phyloP scores from a whole-genome alignment of 805 yeast species.

The Metschnikowia shivogae region DNA sequence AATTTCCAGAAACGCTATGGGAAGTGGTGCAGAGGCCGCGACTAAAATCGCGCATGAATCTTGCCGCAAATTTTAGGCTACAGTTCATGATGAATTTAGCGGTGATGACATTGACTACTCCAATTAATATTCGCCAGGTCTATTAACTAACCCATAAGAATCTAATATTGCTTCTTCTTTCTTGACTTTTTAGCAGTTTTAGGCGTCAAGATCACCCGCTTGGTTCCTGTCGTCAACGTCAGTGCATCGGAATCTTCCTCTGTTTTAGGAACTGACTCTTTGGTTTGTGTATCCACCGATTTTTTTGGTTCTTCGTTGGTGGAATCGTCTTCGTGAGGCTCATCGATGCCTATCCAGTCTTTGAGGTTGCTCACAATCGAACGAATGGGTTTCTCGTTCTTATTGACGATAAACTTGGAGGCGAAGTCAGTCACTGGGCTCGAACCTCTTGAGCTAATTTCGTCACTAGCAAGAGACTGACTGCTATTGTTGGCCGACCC shows the following conservation, averaged over 20 bases:
- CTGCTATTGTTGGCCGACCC: conserved; percentile 17
- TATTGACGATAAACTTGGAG: conserved; percentile 57
- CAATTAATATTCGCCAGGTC: conserved; percentile 7
- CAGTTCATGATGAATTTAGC: no score
- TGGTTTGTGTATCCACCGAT: conserved; percentile 4
- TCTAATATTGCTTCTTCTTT: background rate
- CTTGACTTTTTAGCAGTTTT: conserved; percentile 3
- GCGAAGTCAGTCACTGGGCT: conserved; percentile 71
- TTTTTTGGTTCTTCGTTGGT: conserved; percentile 20
- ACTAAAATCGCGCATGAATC: background rate
- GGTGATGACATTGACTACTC: background rate
- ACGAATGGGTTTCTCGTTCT: conserved; percentile 28
- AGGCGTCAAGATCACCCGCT: conserved; percentile 4
- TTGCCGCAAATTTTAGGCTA: background rate
- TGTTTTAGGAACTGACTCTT: background rate
- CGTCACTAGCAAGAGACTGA: conserved; percentile 23
- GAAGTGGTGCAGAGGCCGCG: background rate
- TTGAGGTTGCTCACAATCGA: conserved; percentile 38
- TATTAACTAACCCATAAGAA: conserved; percentile 1
- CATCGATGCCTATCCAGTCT: conserved; percentile 38
- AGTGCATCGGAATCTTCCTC: background rate
- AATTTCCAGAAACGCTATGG: background rate
- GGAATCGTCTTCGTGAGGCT: conserved; percentile 28
- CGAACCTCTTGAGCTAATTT: conserved; percentile 26
- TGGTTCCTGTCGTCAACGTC: background rate